phyloP scores from a whole-genome alignment of 2,329 filamentous ascomycete species.

The Ophiostoma tasmaniense region DNA sequence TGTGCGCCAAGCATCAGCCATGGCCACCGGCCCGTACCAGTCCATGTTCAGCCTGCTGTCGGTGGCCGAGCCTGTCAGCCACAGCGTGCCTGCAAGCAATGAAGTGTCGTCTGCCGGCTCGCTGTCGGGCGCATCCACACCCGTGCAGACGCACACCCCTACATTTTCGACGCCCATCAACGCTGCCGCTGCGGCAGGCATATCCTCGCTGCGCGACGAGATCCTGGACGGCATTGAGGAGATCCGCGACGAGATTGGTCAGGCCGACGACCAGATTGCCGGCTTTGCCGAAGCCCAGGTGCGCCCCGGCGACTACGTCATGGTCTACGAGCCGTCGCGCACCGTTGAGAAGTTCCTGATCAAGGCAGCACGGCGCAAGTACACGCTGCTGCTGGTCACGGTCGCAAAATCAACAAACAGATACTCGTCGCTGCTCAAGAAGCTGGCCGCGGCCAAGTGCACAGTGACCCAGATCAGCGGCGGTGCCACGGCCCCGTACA shows the following conservation, averaged over 20 bases:
- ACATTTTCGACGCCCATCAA: neutral
- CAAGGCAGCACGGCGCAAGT: conserved; percentile 83
- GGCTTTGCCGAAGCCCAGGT: conserved; percentile 84
- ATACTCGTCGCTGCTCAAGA: conserved; percentile 59
- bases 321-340: conserved; percentile 77
- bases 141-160: conserved; percentile 26
- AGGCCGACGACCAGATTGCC: conserved; percentile 89
- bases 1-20: neutral
- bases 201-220: conserved; percentile 72
- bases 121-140: conserved; percentile 41
- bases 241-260: conserved; percentile 88
- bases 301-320: conserved; percentile 82
- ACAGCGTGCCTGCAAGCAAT: neutral
- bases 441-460: conserved; percentile 68
- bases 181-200: neutral
- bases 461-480: conserved; percentile 78
- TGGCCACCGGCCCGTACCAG: conserved; percentile 52
- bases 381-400: conserved; percentile 73
- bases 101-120: conserved; percentile 13
- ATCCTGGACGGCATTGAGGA: conserved; percentile 91
- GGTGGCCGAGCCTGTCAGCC: conserved; percentile 38
- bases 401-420: conserved; percentile 27
- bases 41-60: conserved; percentile 87
- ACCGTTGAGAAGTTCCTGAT: conserved; percentile 87
- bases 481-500: conserved; percentile 80